Percentiles rank a stretch among this genome's conserved stretches.
phyloP scores from a whole-genome alignment of 352 stramenopile species.

The Phytophthora nicotianae region DNA sequence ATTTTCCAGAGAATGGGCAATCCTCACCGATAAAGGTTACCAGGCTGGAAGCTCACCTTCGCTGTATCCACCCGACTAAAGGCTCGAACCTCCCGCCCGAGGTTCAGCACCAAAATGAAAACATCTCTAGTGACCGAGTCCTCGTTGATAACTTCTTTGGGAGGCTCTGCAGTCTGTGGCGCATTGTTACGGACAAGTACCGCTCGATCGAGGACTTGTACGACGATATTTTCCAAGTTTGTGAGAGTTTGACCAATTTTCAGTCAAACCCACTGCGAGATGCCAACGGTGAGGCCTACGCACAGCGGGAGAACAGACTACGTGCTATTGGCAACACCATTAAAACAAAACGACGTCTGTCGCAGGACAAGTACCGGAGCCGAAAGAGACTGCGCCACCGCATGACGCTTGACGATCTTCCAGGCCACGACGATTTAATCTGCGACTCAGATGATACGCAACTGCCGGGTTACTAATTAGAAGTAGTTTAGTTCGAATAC shows the following conservation, averaged over 20 bases:
- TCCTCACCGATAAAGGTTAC: background rate
- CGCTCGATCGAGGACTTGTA: background rate
- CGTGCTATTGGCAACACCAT: background rate
- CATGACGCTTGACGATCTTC: background rate
- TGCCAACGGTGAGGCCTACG: background rate
- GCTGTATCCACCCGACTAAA: no score
- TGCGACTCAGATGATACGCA: background rate
- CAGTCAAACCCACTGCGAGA: background rate
- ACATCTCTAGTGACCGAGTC: background rate
- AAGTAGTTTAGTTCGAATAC: no score
- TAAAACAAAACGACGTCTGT: background rate
- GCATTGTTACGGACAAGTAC: background rate
- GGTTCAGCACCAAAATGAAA: background rate
- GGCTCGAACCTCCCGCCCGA: no score
- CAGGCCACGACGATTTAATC: background rate
- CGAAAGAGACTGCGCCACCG: background rate
- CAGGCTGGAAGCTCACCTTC: background rate
- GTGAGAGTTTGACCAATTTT: background rate
- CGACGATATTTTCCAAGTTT: background rate
- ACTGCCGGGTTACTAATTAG: background rate
- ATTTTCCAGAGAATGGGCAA: background rate
- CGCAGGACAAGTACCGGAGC: background rate
- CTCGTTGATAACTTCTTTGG: background rate
- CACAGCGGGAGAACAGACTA: background rate
- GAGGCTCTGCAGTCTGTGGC: background rate